A percentile compares a stretch with the other conserved stretches of the same genome.
Conservation (phyloP, 371 early-diverging fungal species). For the Mortierella sp. region DNA sequence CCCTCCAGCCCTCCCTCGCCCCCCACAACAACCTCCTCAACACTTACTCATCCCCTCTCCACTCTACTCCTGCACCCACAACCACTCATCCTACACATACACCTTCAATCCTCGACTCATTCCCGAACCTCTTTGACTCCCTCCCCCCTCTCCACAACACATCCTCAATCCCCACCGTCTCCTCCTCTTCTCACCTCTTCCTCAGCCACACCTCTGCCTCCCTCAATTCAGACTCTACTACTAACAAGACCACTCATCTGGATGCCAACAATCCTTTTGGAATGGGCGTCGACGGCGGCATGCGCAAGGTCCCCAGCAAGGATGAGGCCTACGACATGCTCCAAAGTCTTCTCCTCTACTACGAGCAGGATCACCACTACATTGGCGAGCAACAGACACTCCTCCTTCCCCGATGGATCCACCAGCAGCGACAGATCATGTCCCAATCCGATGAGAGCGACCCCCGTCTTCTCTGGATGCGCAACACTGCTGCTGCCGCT, state of each 20-base stretch:
- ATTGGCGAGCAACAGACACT: slow-evolving; percentile 53
- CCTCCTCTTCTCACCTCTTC: slow-evolving; percentile 33
- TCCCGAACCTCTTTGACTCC: slow-evolving; percentile 33
- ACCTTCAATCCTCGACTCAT: slow-evolving; percentile 21
- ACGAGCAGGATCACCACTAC: slow-evolving; percentile 53
- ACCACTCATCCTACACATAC: slow-evolving; percentile 20
- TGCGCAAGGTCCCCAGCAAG: slow-evolving; percentile 54
- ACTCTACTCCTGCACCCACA: slow-evolving; percentile 4
- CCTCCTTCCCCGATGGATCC: slow-evolving; percentile 56
- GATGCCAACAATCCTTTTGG: slow-evolving; percentile 32
- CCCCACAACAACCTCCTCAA: slow-evolving; percentile 29
- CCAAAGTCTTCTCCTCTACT: slow-evolving; percentile 48
- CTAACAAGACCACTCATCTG: slow-evolving; percentile 16
- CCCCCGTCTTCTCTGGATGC: slow-evolving; percentile 1
- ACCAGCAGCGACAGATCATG: slow-evolving; percentile 54
- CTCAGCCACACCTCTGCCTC: slow-evolving; percentile 10
- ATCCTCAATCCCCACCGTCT: slow-evolving; percentile 18
- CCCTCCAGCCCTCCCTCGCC: slow-evolving; percentile 21
- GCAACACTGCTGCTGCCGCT: slow-evolving; percentile 3
- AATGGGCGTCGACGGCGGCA: slow-evolving; percentile 50
- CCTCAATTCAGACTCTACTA: slow-evolving; percentile 22
- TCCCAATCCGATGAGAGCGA: slow-evolving; percentile 31
- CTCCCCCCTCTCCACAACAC: slow-evolving; percentile 32
- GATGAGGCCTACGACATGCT: slow-evolving; percentile 56
- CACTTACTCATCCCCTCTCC: slow-evolving; percentile 8